Percentiles rank a stretch among this genome's conserved stretches.
These are phyloP conservation scores for Claviceps sp. DNA, from an alignment of 2,329 filamentous ascomycete genomes.

Conservation along the genomic window DNA sequence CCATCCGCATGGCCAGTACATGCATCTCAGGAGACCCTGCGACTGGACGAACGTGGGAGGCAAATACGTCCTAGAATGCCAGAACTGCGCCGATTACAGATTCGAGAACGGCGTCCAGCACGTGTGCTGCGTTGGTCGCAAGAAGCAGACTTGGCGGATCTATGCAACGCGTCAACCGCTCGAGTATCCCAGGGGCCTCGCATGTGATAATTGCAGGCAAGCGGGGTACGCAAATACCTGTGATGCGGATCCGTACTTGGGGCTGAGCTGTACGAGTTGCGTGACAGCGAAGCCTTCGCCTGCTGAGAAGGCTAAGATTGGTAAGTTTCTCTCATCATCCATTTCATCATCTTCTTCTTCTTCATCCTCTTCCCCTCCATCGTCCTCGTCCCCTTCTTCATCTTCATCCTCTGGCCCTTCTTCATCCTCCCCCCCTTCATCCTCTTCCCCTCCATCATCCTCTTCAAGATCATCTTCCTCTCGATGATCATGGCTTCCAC, in stretches of 20 bases:
- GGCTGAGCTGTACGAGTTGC: conserved; percentile 10
- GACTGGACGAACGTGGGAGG: conserved; percentile 5
- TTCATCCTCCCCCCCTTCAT: background rate
- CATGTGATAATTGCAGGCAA: conserved; percentile 8
- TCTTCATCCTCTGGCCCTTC: background rate
- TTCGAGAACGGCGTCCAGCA: background rate
- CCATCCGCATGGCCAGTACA: conserved; percentile 2
- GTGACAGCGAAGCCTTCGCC: conserved; percentile 3
- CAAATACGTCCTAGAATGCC: conserved; percentile 11
- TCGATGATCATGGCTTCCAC: too few species aligned
- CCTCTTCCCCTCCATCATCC: too few species aligned
- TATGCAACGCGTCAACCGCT: conserved; percentile 8
- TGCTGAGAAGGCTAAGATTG: conserved; percentile 2
- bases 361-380: background rate
- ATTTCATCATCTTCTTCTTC: background rate
- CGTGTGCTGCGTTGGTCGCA: conserved; percentile 6
- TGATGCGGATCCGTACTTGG: conserved; percentile 12
- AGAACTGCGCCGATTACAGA: conserved; percentile 15
- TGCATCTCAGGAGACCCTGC: conserved; percentile 6
- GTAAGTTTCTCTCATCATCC: background rate
- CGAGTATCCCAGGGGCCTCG: conserved; percentile 4
- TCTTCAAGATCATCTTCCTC: too few species aligned
- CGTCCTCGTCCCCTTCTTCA: too few species aligned
- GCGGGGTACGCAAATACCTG: conserved; percentile 4
- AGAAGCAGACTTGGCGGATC: conserved; percentile 5